phyloP scores from a whole-genome alignment of 2,329 filamentous ascomycete species.

The Fusarium chuoi region DNA sequence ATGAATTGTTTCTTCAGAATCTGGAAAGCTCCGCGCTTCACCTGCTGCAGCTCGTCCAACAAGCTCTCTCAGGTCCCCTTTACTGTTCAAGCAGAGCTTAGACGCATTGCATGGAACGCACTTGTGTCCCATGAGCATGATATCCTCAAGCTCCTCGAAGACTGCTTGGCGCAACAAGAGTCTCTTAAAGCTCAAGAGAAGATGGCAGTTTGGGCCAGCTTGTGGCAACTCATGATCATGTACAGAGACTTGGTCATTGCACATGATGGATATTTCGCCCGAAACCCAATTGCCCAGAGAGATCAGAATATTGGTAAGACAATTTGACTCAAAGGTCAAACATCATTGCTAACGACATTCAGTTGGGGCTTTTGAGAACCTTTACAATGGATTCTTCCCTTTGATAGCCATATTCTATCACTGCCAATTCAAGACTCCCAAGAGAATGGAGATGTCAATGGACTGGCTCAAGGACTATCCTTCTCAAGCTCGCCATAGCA shows the following conservation, averaged over 20 bases:
- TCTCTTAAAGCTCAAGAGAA: slow-evolving; percentile 53
- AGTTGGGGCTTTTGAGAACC: slow-evolving; percentile 42
- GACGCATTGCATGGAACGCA: slow-evolving; percentile 52
- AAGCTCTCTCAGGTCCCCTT: slow-evolving; percentile 51
- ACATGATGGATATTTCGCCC: slow-evolving; percentile 45
- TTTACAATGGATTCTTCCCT: slow-evolving; percentile 51
- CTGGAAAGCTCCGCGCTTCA: slow-evolving; percentile 57
- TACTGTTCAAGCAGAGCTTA: slow-evolving; percentile 55
- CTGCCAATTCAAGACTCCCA: slow-evolving; percentile 55
- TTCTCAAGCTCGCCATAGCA: slow-evolving; percentile 40
- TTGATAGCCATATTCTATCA: slow-evolving; percentile 54
- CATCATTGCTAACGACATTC: slow-evolving; percentile 12
- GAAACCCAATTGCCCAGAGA: slow-evolving; percentile 34
- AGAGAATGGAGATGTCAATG: slow-evolving; percentile 53
- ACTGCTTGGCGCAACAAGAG: slow-evolving; percentile 51
- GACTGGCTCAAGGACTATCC: slow-evolving; percentile 51
- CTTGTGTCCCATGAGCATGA: slow-evolving; percentile 53
- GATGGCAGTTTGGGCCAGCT: slow-evolving; percentile 58
- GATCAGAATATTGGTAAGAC: slow-evolving; percentile 41
- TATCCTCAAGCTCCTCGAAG: slow-evolving; percentile 54
- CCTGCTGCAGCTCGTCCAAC: slow-evolving; percentile 52
- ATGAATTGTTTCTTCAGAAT: slow-evolving; percentile 63
- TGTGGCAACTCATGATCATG: slow-evolving; percentile 62
- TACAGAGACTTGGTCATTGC: slow-evolving; percentile 56
- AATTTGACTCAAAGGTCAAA: neutral